A percentile compares a stretch with the other conserved stretches of the same genome.
These are phyloP conservation scores for Lathyrus aphaca DNA, from an alignment of 306 rosid species.

Conservation along the genomic window DNA sequence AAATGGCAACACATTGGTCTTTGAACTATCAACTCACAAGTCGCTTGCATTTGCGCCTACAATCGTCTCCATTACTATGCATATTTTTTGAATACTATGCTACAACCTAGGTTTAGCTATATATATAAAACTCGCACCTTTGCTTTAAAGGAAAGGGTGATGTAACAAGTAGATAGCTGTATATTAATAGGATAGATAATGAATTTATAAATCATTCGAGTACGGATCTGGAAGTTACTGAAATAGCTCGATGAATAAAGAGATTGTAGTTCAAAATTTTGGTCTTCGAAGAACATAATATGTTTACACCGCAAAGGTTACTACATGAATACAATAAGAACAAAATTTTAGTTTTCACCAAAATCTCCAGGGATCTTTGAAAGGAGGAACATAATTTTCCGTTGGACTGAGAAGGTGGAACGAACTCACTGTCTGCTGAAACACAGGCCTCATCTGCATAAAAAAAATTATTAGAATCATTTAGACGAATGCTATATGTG, in stretches of 20 bases:
- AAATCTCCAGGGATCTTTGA: slow-evolving; percentile 98
- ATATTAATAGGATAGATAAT: slow-evolving; percentile 33
- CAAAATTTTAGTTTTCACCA: slow-evolving; percentile 64
- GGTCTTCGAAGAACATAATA: slow-evolving; percentile 21
- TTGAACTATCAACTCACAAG: slow-evolving; percentile 84
- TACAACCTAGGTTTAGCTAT: slow-evolving; percentile 44
- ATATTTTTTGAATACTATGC: slow-evolving; percentile 83
- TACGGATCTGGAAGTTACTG: neutral
- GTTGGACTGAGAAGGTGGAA: slow-evolving; percentile 83
- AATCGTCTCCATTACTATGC: slow-evolving; percentile 72
- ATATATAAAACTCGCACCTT: neutral
- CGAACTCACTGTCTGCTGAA: slow-evolving; percentile 74
- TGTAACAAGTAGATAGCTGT: slow-evolving; percentile 33
- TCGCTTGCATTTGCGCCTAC: slow-evolving; percentile 76
- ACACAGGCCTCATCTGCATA: slow-evolving; percentile 81
- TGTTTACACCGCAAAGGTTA: slow-evolving; percentile 12
- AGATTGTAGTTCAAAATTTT: slow-evolving; percentile 16
- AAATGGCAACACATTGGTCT: slow-evolving; percentile 92
- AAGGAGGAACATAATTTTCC: slow-evolving; percentile 87
- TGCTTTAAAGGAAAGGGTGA: neutral
- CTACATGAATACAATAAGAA: slow-evolving; percentile 28
- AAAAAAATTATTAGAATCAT: slow-evolving; percentile 23
- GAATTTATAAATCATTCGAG: neutral
- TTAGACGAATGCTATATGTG: neutral
- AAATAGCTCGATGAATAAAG: slow-evolving; percentile 16